These are phyloP conservation scores for Myriosclerotinia scirpicola DNA, from an alignment of 2,329 filamentous ascomycete genomes.

Conservation along the genomic window DNA sequence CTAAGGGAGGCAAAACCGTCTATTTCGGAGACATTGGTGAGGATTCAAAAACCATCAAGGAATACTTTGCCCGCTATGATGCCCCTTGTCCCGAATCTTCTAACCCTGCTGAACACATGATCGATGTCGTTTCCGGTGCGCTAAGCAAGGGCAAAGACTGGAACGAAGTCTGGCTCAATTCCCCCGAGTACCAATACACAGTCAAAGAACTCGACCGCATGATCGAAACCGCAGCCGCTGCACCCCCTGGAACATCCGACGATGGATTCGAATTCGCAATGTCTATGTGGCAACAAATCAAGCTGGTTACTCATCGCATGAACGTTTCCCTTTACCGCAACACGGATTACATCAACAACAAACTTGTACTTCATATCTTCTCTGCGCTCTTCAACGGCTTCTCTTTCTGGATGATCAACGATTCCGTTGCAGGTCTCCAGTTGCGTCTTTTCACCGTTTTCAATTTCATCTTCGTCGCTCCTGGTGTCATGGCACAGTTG, in stretches of 20 bases:
- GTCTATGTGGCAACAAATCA: conserved; percentile 49
- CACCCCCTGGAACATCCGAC: conserved; percentile 40
- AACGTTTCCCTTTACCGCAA: conserved; percentile 62
- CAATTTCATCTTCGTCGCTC: conserved; percentile 63
- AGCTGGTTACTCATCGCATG: conserved; percentile 36
- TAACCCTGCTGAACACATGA: conserved; percentile 49
- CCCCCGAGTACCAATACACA: conserved; percentile 54
- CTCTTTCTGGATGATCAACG: conserved; percentile 59
- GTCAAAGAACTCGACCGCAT: conserved; percentile 59
- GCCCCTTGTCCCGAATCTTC: conserved; percentile 45
- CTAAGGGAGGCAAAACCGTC: conserved; percentile 63
- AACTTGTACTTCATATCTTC: conserved; percentile 52
- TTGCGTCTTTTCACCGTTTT: conserved; percentile 59
- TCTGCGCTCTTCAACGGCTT: conserved; percentile 61
- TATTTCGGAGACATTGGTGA: conserved; percentile 68
- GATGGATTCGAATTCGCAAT: conserved; percentile 53
- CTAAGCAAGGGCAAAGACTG: conserved; percentile 60
- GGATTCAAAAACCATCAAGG: conserved; percentile 55
- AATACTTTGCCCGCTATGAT: conserved; percentile 59
- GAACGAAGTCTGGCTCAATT: conserved; percentile 65
- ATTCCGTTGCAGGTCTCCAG: conserved; percentile 52
- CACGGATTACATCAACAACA: conserved; percentile 54
- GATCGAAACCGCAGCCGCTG: conserved; percentile 48
- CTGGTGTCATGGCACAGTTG: conserved; percentile 57
- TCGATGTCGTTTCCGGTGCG: conserved; percentile 49